A percentile compares a stretch with the other conserved stretches of the same genome.
Conservation (phyloP, 352 stramenopile species). For the Globisporangium solare region DNA sequence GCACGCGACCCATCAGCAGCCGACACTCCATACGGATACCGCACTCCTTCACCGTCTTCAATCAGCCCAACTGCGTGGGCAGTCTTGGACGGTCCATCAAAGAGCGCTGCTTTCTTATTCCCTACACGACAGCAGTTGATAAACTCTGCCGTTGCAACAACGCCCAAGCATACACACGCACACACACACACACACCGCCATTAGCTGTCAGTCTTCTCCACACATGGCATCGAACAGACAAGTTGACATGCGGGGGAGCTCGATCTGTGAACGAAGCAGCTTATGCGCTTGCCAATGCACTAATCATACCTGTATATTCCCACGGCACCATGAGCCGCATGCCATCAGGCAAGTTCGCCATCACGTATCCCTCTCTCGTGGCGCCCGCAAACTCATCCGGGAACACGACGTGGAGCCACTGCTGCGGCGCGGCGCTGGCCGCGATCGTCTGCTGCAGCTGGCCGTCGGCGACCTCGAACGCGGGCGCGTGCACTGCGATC, state of each 20-base stretch:
- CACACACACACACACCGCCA: conserved; percentile 1
- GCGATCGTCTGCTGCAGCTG: not conserved
- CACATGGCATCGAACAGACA: not conserved
- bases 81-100: conserved; percentile 23
- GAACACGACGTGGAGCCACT: conserved; percentile 56
- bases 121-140: conserved; percentile 37
- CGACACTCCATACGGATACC: conserved; percentile 40
- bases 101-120: conserved; percentile 30
- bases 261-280: not conserved
- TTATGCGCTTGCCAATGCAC: not conserved
- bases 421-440: conserved; percentile 11
- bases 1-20: conserved; percentile 23
- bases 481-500: conserved; percentile 27
- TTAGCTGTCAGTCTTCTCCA: not conserved
- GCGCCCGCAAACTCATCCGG: conserved; percentile 23
- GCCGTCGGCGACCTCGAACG: conserved; percentile 28
- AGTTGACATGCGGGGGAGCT: not conserved
- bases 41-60: conserved; percentile 24
- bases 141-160: conserved; percentile 19
- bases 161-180: no score
- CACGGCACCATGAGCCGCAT: conserved; percentile 43
- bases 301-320: conserved; percentile 29
- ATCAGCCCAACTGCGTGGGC: conserved; percentile 29
- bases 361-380: conserved; percentile 40
- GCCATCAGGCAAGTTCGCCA: conserved; percentile 41